Conservation (phyloP, 2,329 filamentous ascomycete genomes). For the Ophiognomonia clavigignenti-juglandacearum region DNA sequence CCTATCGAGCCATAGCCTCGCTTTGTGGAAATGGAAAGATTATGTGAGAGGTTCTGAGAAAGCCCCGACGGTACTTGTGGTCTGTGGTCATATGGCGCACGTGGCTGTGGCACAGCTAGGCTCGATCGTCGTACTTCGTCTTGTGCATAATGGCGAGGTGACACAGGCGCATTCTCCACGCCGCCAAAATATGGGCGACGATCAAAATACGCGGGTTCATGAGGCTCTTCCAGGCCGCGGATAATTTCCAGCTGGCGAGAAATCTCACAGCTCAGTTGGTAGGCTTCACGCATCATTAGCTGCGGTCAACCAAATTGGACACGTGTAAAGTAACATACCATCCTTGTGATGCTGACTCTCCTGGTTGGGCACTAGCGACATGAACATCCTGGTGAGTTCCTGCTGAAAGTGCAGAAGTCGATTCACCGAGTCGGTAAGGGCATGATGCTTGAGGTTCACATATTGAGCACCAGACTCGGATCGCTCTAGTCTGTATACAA, state of each 20-base stretch:
- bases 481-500: conserved; percentile 69
- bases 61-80: conserved; percentile 65
- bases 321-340: conserved; percentile 49
- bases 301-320: conserved; percentile 14
- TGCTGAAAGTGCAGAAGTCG: conserved; percentile 73
- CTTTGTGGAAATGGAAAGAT: conserved; percentile 68
- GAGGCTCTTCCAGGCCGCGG: conserved; percentile 56
- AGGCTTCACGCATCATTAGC: conserved; percentile 38
- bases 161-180: conserved; percentile 74
- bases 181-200: conserved; percentile 63
- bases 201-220: conserved; percentile 60
- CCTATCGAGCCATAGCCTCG: conserved; percentile 86
- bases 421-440: conserved; percentile 73
- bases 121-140: conserved; percentile 76
- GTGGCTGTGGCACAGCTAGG: conserved; percentile 55
- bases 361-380: conserved; percentile 61
- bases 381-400: conserved; percentile 72
- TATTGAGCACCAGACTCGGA: conserved; percentile 79
- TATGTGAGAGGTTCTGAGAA: conserved; percentile 25
- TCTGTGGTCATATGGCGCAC: conserved; percentile 61
- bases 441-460: conserved; percentile 75
- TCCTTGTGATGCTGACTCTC: conserved; percentile 79
- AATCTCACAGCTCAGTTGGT: conserved; percentile 53
- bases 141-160: conserved; percentile 79
- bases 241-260: conserved; percentile 56